phyloP scores from a whole-genome alignment of 2,329 filamentous ascomycete genomes.

The Paecilomyces variotii region DNA sequence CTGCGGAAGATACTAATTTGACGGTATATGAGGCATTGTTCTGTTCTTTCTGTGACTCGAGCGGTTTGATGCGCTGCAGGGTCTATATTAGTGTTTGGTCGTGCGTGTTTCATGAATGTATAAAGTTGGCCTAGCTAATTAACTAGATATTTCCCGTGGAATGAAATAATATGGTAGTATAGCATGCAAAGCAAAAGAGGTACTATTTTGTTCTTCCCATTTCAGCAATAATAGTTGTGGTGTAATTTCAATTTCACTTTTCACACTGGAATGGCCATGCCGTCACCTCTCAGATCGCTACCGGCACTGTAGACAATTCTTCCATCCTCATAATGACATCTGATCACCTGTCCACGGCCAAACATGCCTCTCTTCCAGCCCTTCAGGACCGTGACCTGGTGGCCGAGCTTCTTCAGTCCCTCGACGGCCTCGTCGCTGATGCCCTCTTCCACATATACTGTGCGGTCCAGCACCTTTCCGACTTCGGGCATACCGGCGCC shows the following conservation, averaged over 20 bases:
- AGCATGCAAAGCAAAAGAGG: not conserved
- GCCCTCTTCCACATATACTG: conserved; percentile 75
- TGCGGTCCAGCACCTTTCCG: conserved; percentile 51
- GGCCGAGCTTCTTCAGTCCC: conserved; percentile 61
- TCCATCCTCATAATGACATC: conserved; percentile 68
- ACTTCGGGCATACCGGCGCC: conserved; percentile 61
- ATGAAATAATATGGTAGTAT: too few species aligned
- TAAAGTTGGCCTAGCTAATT: too few species aligned
- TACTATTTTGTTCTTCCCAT: not conserved
- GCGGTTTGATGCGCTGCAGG: too few species aligned
- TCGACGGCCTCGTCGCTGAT: conserved; percentile 61
- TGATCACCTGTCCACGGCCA: conserved; percentile 79
- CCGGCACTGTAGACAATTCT: conserved; percentile 75
- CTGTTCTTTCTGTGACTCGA: too few species aligned
- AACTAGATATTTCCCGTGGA: too few species aligned
- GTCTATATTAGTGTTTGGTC: too few species aligned
- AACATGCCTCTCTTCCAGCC: conserved; percentile 63
- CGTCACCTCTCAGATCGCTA: conserved; percentile 82
- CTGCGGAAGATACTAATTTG: too few species aligned
- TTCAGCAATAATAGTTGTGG: not conserved
- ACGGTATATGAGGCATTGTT: too few species aligned
- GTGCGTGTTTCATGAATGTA: too few species aligned
- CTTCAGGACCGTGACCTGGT: conserved; percentile 61
- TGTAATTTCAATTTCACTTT: not conserved
- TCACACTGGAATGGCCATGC: conserved; percentile 52